Evolutionary conservation across 2,329 filamentous ascomycete species (phyloP).

Genomic region (Trichoderma atroviride): DNA sequence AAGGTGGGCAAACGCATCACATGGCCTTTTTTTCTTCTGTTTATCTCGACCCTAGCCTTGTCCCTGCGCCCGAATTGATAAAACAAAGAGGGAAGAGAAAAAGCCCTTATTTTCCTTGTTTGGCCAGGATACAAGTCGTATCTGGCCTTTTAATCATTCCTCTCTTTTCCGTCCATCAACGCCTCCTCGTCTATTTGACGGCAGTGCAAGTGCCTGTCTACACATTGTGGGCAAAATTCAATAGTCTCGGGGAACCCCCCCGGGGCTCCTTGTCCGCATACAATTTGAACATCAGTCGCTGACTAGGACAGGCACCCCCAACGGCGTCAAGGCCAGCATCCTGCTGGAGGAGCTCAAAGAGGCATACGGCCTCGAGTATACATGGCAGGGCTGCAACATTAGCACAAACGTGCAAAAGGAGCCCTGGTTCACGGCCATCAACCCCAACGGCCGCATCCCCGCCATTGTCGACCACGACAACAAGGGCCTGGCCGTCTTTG

Average conservation of each 20-base stretch:
- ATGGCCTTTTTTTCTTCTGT: background rate
- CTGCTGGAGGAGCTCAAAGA: constrained; percentile 67
- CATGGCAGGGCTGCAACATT: constrained; percentile 62
- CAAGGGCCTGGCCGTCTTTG: constrained; percentile 66
- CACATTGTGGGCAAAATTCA: background rate
- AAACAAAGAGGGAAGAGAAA: background rate
- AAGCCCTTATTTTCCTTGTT: background rate
- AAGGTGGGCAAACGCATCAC: constrained; percentile 13
- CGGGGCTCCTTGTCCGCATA: background rate
- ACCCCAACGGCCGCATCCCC: constrained; percentile 68
- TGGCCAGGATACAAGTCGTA: background rate
- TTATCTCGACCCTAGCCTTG: background rate
- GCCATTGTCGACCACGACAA: constrained; percentile 69
- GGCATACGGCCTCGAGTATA: constrained; percentile 64
- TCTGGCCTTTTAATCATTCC: background rate
- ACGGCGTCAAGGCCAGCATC: constrained; percentile 61
- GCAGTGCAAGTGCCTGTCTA: background rate
- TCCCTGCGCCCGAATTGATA: background rate
- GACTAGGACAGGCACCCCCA: constrained; percentile 48
- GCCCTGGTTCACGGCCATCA: constrained; percentile 64
- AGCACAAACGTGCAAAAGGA: constrained; percentile 66
- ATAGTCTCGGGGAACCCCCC: background rate
- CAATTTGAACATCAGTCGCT: background rate
- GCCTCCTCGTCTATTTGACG: background rate
- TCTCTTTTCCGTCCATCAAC: background rate